phyloP scores from a whole-genome alignment of 768 basidiomycete genomes.

The Lactifluus hygrophoroides region DNA sequence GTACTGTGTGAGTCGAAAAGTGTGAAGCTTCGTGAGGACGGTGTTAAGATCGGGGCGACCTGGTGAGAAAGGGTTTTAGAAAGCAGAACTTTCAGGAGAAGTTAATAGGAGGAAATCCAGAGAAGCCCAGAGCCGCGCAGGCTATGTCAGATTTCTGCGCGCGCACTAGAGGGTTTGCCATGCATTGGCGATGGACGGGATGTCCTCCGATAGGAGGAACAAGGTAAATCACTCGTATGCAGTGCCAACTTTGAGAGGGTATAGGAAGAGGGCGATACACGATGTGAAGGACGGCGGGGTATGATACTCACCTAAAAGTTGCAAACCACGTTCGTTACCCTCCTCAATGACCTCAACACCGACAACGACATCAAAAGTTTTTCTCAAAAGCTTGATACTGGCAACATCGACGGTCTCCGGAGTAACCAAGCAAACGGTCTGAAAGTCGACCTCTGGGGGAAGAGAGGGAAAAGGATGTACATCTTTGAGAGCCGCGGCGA shows the following conservation, averaged over 20 bases:
- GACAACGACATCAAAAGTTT: conserved; percentile 75
- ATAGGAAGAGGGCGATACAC: not conserved
- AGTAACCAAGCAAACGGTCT: conserved; percentile 86
- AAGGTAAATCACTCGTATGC: not conserved
- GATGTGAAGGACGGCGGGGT: not conserved
- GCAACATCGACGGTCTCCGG: conserved; percentile 86
- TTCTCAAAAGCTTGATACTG: conserved; percentile 69
- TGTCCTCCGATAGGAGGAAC: not conserved
- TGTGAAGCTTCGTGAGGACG: conserved; percentile 93
- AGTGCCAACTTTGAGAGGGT: not conserved
- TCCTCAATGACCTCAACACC: conserved; percentile 86
- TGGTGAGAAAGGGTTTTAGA: conserved; percentile 27
- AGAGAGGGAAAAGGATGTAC: conserved; percentile 55
- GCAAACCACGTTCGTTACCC: conserved; percentile 54
- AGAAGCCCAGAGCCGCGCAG: not conserved
- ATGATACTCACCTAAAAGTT: conserved; percentile 67
- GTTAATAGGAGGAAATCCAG: not conserved
- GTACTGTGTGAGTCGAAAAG: conserved; percentile 86
- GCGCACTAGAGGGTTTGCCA: not conserved
- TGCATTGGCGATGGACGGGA: not conserved
- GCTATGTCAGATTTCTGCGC: not conserved
- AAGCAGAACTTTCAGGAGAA: not conserved
- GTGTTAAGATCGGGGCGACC: conserved; percentile 91
- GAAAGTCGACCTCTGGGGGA: conserved; percentile 57
- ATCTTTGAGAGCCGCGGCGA: conserved; percentile 78